phyloP scores from a whole-genome alignment of 495 filamentous ascomycete species.

The Ramalina intermedia region DNA sequence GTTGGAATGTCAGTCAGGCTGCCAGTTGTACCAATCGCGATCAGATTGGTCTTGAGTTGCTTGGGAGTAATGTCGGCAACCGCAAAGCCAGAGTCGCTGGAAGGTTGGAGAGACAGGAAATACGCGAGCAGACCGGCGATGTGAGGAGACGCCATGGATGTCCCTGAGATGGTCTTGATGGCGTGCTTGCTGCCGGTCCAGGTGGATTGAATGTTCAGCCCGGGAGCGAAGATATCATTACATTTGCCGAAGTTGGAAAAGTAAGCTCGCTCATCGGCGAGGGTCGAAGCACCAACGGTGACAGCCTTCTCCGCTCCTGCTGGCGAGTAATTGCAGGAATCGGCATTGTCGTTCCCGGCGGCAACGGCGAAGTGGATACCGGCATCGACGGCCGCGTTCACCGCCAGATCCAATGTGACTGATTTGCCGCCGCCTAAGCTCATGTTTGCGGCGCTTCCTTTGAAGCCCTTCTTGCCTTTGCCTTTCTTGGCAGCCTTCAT shows the following conservation, averaged over 20 bases:
- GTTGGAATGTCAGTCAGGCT: conserved; percentile 71
- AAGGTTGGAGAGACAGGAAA: conserved; percentile 88
- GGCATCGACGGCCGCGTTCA: conserved; percentile 80
- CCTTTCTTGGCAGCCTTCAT: conserved; percentile 62
- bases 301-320: conserved; percentile 85
- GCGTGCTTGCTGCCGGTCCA: conserved; percentile 94
- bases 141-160: conserved; percentile 98
- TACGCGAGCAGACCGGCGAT: conserved; percentile 94
- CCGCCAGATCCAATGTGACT: conserved; percentile 70
- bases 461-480: conserved; percentile 80
- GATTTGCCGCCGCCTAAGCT: conserved; percentile 95
- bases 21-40: conserved; percentile 67
- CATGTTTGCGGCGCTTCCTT: conserved; percentile 99
- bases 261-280: conserved; percentile 93
- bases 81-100: conserved; percentile 74
- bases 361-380: conserved; percentile 96
- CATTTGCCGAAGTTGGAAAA: conserved; percentile 99
- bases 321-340: conserved; percentile 99
- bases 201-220: conserved; percentile 90
- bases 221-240: conserved; percentile 97
- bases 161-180: conserved; percentile 96
- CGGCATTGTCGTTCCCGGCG: conserved; percentile 94
- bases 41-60: conserved; percentile 81
- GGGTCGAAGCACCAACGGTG: conserved; percentile 88
- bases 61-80: conserved; percentile 81